Conservation (phyloP, 2,329 filamentous ascomycete genomes). For the Clonostachys solani region DNA sequence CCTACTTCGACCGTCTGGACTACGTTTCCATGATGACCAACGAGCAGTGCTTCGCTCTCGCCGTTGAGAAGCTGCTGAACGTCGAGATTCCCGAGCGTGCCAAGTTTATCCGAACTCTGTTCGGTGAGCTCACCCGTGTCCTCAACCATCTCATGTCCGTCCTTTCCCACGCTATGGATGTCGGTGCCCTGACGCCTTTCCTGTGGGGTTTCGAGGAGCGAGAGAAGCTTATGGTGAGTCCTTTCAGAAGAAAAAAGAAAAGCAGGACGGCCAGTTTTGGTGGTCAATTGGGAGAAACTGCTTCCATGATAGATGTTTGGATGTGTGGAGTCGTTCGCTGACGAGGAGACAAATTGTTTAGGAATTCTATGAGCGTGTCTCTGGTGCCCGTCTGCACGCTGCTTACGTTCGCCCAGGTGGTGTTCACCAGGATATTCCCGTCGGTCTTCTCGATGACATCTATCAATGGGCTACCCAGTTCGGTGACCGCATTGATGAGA, state of each 20-base stretch:
- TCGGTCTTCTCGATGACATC: slow-evolving; percentile 95
- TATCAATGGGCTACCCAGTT: slow-evolving; percentile 99
- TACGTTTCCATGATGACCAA: slow-evolving; percentile 99
- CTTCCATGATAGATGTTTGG: no score
- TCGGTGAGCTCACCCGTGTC: slow-evolving; percentile 89
- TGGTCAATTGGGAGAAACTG: no score
- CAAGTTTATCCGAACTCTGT: slow-evolving; percentile 95
- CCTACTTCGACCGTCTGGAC: slow-evolving; percentile 97
- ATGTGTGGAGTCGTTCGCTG: background rate
- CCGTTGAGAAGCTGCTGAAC: slow-evolving; percentile 96
- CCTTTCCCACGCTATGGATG: slow-evolving; percentile 96
- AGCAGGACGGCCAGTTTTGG: no score
- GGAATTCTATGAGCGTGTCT: slow-evolving; percentile 99
- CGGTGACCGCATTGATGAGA: slow-evolving; percentile 96
- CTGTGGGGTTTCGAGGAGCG: slow-evolving; percentile 99
- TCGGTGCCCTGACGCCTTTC: slow-evolving; percentile 96
- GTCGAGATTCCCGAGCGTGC: slow-evolving; percentile 92
- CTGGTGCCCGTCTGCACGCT: slow-evolving; percentile 92
- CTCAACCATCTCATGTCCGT: slow-evolving; percentile 99
- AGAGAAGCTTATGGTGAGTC: slow-evolving; percentile 95
- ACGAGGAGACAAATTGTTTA: slow-evolving; percentile 28
- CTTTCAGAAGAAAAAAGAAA: background rate
- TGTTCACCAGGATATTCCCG: slow-evolving; percentile 90
- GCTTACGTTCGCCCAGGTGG: slow-evolving; percentile 96
- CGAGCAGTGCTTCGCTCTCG: slow-evolving; percentile 94